A percentile compares a stretch with the other conserved stretches of the same genome.
phyloP scores from a whole-genome alignment of 2,329 filamentous ascomycete species.

The Ceratocystis albifundus region DNA sequence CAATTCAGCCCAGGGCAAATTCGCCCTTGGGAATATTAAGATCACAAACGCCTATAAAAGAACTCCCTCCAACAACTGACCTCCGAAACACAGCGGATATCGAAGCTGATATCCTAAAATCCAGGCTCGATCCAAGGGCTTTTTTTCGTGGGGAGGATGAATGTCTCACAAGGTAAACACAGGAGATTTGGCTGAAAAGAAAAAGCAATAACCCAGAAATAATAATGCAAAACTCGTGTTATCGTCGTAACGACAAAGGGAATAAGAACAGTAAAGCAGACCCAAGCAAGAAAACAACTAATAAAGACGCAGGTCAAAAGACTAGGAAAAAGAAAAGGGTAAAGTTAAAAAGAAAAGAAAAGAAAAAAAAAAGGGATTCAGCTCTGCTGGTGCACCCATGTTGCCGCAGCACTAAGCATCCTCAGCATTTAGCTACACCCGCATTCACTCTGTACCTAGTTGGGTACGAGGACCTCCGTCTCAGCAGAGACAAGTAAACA shows the following conservation, averaged over 20 bases:
- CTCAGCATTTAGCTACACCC: too few species aligned
- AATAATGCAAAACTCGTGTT: constrained; percentile 16
- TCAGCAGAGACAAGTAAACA: not conserved
- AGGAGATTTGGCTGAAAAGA: not conserved
- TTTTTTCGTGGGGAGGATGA: too few species aligned
- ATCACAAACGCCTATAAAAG: constrained; percentile 9
- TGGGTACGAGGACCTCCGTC: not conserved
- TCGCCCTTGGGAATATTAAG: not conserved
- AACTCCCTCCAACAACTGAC: not conserved
- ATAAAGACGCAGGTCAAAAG: constrained; percentile 3
- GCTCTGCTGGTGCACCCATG: not conserved
- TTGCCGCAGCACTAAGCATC: not conserved
- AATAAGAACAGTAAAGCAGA: constrained; percentile 17
- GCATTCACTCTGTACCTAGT: too few species aligned
- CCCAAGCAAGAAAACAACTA: constrained; percentile 2
- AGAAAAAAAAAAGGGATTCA: not conserved
- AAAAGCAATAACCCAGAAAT: constrained; percentile 3
- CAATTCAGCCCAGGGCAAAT: not conserved
- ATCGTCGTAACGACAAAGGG: constrained; percentile 22
- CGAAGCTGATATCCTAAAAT: constrained; percentile 9
- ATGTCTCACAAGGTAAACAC: not conserved
- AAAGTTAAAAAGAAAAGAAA: not conserved
- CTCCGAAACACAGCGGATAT: constrained; percentile 6
- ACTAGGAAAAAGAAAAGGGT: not conserved
- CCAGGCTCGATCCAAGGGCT: not conserved